Evolutionary conservation across 2,329 filamentous ascomycete species (phyloP).

Genomic region (Arachnomyces sp.): DNA sequence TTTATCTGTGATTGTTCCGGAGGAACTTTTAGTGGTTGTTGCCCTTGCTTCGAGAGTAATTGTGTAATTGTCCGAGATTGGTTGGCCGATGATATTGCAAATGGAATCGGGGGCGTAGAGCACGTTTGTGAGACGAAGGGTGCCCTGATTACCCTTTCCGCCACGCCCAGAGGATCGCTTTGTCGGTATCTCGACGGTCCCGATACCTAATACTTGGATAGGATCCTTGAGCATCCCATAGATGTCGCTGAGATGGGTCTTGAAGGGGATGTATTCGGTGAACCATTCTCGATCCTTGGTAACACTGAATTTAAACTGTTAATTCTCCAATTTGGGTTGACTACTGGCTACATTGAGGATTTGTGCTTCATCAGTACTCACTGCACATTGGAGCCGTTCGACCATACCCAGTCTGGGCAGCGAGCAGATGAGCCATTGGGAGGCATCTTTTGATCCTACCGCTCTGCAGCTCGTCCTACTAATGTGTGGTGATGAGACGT

Average conservation of each 20-base stretch:
- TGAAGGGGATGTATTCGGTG: constrained; percentile 10
- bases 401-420: neutral
- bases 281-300: constrained; percentile 14
- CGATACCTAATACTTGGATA: constrained; percentile 7
- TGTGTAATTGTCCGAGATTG: constrained; percentile 4
- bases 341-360: too few species aligned
- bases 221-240: neutral
- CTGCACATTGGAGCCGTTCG: too few species aligned
- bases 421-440: neutral
- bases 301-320: too few species aligned
- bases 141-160: constrained; percentile 3
- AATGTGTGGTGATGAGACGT: too few species aligned
- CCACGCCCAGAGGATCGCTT: constrained; percentile 6
- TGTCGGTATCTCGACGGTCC: constrained; percentile 7
- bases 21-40: neutral
- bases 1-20: neutral
- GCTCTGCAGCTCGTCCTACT: too few species aligned
- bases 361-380: too few species aligned
- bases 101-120: constrained; percentile 6
- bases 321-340: too few species aligned
- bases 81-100: constrained; percentile 10
- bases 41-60: neutral
- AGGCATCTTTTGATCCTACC: too few species aligned
- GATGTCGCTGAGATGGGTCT: neutral
- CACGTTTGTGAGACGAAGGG: constrained; percentile 8